A percentile compares a stretch with the other conserved stretches of the same genome.
Evolutionary conservation across 2,329 filamentous ascomycete species (phyloP).

Genomic region (Chrysoporthe cubensis): DNA sequence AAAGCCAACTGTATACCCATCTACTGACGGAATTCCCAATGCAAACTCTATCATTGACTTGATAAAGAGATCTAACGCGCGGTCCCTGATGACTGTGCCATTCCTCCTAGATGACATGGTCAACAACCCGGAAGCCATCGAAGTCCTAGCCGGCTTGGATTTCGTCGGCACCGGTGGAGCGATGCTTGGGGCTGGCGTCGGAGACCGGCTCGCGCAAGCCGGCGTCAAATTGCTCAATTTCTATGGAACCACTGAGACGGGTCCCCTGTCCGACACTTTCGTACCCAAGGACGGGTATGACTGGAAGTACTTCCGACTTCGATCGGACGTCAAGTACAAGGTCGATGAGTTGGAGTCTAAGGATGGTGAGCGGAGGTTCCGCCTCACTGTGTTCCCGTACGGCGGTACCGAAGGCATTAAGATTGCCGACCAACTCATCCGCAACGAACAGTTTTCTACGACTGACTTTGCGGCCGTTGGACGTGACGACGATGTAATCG

Average conservation of each 20-base stretch:
- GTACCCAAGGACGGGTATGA: background rate
- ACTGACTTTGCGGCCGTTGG: background rate
- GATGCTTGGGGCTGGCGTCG: background rate
- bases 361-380: background rate
- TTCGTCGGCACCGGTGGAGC: constrained; percentile 8
- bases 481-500: constrained; percentile 3
- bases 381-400: background rate
- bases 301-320: constrained; percentile 7
- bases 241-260: constrained; percentile 11
- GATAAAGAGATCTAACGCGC: background rate
- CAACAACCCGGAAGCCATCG: background rate
- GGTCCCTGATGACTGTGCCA: constrained; percentile 9
- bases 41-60: background rate
- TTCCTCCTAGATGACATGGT: constrained; percentile 5
- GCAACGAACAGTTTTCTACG: background rate
- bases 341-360: background rate
- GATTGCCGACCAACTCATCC: constrained; percentile 1
- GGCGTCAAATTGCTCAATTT: constrained; percentile 12
- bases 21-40: background rate
- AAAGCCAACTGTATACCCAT: constrained; percentile 4
- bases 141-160: background rate
- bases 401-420: background rate
- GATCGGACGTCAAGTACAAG: background rate
- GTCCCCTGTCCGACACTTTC: constrained; percentile 1
- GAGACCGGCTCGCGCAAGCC: background rate